Evolutionary conservation across 257 asterid species (phyloP), one percentile per base, ranked within the genome.

Genomic region (Misopates orontium): DNA sequence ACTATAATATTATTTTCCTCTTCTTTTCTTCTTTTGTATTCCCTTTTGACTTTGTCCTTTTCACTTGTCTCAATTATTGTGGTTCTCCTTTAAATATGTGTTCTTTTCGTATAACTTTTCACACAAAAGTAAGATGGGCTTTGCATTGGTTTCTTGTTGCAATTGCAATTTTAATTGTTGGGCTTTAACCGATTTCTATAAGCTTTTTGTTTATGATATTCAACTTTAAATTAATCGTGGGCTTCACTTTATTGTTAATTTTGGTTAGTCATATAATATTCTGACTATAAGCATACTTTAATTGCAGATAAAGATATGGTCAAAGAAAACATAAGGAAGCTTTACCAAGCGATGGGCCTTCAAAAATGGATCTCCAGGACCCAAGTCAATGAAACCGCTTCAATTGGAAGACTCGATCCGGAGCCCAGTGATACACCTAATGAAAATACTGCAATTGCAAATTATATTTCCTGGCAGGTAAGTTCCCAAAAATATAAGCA

Each of bases 381-480:
- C 18, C 68, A 75, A 64, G 45, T 22, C 1, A 22, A 55, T 0
- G 73, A 42, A 54, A 51, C 72, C 63, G 49, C 42, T 19, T 39
- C 74, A 1, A 51, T 53, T 36, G 23, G 14, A 19, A 19, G n/a
- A 20, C 2, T 5, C 21, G 58, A 66, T n/a, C 25, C 51, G 5
- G 76, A 58, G 68, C 76, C 78, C 71, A 72, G 24, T 55, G 57
- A 66, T 14, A 60, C 24, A 61, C 64, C 75, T 70, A 21, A n/a
- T 51, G 73, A 58, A n/a, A 36, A 54, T 60, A 14, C 10, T 18
- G 65, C 62, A 8, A 75, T 78, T 63, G 36, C 68, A 22, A 42
- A 49, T 28, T 89, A 78, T 58, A 53, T 19, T 23, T 75, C 83
- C 56, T 89, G 96, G 96, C 68, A 78, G 86, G 96, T 85, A 12